A percentile compares a stretch with the other conserved stretches of the same genome.
Evolutionary conservation across 1,284 basidiomycete genomes (phyloP).

Genomic region (Puccinia hordei): DNA sequence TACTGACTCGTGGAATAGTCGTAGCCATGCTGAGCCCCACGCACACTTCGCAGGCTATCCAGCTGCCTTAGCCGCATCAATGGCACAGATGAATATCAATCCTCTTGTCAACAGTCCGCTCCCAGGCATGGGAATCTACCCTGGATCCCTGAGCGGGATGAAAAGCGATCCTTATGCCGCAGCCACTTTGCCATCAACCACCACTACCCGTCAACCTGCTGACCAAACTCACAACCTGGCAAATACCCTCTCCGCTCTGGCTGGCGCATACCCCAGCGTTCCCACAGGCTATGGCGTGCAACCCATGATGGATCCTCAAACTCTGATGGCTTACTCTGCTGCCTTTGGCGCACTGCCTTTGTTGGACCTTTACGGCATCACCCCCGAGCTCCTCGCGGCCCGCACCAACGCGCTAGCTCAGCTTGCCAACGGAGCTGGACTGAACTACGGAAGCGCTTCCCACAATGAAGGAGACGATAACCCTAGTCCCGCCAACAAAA

Average conservation of each 20-base stretch:
- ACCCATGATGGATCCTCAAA: conserved; percentile 20
- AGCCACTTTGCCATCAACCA: not conserved
- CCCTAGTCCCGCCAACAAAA: conserved; percentile 33
- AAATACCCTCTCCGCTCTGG: not conserved
- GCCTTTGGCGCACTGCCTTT: not conserved
- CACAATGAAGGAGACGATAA: not conserved
- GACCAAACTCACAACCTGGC: not conserved
- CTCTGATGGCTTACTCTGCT: conserved; percentile 21
- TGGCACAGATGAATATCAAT: conserved; percentile 28
- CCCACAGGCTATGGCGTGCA: not conserved
- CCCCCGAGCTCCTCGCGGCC: conserved; percentile 14
- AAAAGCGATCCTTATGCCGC: not conserved
- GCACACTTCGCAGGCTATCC: not conserved
- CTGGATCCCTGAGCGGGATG: not conserved
- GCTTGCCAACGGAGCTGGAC: not conserved
- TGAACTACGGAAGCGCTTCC: not conserved
- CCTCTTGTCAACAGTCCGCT: not conserved
- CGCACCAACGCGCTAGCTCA: conserved; percentile 13
- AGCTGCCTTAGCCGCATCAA: not conserved
- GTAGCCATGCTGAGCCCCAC: not conserved
- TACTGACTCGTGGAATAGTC: conserved; percentile 14
- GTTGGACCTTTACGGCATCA: conserved; percentile 11
- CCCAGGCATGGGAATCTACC: not conserved
- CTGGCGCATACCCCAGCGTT: not conserved
- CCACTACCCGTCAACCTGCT: not conserved